These are phyloP conservation scores for Carallia pectinifolia DNA, from an alignment of 345 rosid species.

Conservation along the genomic window DNA sequence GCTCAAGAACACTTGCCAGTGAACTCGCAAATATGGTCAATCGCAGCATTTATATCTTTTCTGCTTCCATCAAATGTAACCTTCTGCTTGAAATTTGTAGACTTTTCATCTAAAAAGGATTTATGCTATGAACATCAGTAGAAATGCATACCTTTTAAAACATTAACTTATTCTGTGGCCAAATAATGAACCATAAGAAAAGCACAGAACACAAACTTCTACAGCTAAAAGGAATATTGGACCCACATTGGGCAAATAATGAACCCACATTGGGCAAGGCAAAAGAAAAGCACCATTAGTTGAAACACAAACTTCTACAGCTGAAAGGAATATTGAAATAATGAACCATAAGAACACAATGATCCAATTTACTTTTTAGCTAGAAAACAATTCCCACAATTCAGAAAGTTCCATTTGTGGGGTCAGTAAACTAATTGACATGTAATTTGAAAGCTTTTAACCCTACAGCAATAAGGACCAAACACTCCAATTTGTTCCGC, in stretches of 20 bases:
- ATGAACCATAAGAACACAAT: not conserved
- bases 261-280: too few relatives aligned
- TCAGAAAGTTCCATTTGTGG: too few relatives aligned
- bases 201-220: not conserved
- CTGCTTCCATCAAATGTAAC: slow-evolving; percentile 85
- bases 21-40: slow-evolving; percentile 81
- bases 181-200: not conserved
- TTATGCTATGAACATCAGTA: not conserved
- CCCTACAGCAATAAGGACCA: too few relatives aligned
- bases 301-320: not conserved
- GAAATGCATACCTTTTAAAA: not conserved
- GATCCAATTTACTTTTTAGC: not conserved
- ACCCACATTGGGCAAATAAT: not conserved
- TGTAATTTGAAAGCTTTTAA: too few relatives aligned
- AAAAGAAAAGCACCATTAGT: not conserved
- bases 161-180: not conserved
- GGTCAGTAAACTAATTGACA: too few relatives aligned
- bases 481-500: too few relatives aligned
- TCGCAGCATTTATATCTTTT: slow-evolving; percentile 82
- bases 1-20: slow-evolving; percentile 50
- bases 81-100: slow-evolving; percentile 64
- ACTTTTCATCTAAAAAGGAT: slow-evolving; percentile 51
- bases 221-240: not conserved
- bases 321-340: not conserved
- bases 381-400: not conserved